Evolutionary conservation across 495 filamentous ascomycete species (phyloP).

Genomic region (Penicillium crystallinum): DNA sequence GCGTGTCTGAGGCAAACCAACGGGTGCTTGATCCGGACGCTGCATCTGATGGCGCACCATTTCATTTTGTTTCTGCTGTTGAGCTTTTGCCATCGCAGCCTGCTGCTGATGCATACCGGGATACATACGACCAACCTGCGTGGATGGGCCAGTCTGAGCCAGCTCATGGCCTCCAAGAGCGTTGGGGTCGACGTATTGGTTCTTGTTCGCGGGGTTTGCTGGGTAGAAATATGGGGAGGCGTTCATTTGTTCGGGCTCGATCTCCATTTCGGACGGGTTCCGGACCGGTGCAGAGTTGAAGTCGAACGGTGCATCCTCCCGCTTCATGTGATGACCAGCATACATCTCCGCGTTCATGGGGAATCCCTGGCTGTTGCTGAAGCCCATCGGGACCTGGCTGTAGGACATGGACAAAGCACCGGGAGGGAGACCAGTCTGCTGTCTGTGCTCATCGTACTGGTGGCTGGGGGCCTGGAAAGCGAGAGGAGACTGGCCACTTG

Average conservation of each 20-base stretch:
- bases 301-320: conserved; percentile 39
- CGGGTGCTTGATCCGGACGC: conserved; percentile 28
- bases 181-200: conserved; percentile 64
- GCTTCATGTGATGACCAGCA: conserved; percentile 46
- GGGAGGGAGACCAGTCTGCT: conserved; percentile 82
- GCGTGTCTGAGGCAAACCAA: conserved; percentile 31
- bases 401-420: conserved; percentile 69
- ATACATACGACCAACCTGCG: conserved; percentile 66
- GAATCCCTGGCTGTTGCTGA: conserved; percentile 45
- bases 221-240: conserved; percentile 49
- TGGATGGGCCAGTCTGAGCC: conserved; percentile 39
- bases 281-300: conserved; percentile 54
- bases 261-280: conserved; percentile 51
- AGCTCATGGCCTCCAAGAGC: conserved; percentile 57
- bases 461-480: conserved; percentile 75
- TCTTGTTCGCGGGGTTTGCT: conserved; percentile 30
- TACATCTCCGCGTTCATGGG: conserved; percentile 43
- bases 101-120: conserved; percentile 91
- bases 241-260: conserved; percentile 57
- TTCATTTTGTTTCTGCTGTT: conserved; percentile 63
- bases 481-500: conserved; percentile 47
- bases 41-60: conserved; percentile 53
- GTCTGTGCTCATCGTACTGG: conserved; percentile 85
- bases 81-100: conserved; percentile 73
- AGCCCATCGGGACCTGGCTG: conserved; percentile 52